Evolutionary conservation across 352 stramenopile species (phyloP).

Genomic region (Globisporangium cylindrosporum): DNA sequence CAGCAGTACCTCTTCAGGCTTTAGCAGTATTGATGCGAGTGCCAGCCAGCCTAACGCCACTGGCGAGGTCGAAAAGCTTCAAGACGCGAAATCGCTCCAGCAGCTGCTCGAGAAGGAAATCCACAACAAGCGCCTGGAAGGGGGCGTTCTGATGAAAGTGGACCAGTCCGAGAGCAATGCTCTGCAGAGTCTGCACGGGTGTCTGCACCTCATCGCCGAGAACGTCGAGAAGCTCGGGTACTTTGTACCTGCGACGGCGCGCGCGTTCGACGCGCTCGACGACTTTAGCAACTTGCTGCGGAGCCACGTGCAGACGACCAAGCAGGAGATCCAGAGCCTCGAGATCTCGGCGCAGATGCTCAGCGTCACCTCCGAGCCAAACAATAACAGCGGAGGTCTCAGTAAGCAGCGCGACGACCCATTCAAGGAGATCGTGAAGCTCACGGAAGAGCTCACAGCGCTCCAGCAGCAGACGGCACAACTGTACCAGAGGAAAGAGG

Average conservation of each 20-base stretch:
- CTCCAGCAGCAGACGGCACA: constrained; percentile 43
- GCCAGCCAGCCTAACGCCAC: not conserved
- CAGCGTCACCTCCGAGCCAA: constrained; percentile 37
- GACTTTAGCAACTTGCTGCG: constrained; percentile 53
- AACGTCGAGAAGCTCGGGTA: constrained; percentile 53
- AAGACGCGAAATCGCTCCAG: constrained; percentile 32
- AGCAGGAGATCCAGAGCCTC: constrained; percentile 68
- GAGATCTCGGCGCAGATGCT: constrained; percentile 66
- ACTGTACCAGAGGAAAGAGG: constrained; percentile 24
- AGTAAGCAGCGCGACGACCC: constrained; percentile 21
- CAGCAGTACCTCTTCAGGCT: not conserved
- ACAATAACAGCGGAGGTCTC: constrained; percentile 8
- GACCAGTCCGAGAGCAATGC: constrained; percentile 33
- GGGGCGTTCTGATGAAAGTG: constrained; percentile 25
- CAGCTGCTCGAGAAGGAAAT: constrained; percentile 43
- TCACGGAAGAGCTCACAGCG: constrained; percentile 47
- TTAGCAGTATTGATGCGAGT: not conserved
- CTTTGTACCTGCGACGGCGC: constrained; percentile 34
- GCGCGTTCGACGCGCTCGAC: constrained; percentile 51
- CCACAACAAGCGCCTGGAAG: constrained; percentile 33
- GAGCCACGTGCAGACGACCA: constrained; percentile 42
- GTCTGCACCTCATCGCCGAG: constrained; percentile 35
- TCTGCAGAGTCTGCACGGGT: constrained; percentile 40
- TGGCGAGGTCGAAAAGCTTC: constrained; percentile 27
- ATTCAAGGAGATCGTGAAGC: constrained; percentile 25